Percentiles rank a stretch among this genome's conserved stretches.
These are phyloP conservation scores for Colletotrichum sublineola DNA, from an alignment of 2,329 filamentous ascomycete genomes.

Conservation along the genomic window DNA sequence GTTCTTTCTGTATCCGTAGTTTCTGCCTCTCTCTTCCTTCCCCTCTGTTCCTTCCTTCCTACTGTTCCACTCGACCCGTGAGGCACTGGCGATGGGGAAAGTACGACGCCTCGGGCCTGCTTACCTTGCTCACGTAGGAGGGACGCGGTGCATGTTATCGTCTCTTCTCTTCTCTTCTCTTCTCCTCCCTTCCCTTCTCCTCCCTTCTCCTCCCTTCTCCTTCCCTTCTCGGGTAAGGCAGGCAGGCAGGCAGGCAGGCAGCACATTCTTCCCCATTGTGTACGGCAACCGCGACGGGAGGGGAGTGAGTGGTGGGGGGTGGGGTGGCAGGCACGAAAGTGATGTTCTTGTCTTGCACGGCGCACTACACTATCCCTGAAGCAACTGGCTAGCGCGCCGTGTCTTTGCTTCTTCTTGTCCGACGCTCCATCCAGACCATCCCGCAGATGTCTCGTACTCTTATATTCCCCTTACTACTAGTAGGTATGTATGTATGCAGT, in stretches of 20 bases:
- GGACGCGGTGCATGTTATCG: no score
- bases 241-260: no score
- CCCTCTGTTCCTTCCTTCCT: no score
- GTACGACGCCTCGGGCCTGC: not conserved
- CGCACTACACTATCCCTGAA: not conserved
- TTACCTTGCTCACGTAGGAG: no score
- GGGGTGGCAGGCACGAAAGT: not conserved
- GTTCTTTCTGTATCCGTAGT: not conserved
- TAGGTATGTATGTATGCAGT: no score
- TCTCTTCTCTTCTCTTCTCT: no score
- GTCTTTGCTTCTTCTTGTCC: slow-evolving; percentile 2
- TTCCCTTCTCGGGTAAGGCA: not conserved
- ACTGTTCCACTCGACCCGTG: not conserved
- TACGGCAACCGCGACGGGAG: not conserved
- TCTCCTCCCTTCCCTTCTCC: no score
- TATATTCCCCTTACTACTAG: slow-evolving; percentile 1
- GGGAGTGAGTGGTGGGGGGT: no score
- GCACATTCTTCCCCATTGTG: not conserved
- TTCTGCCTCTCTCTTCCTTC: not conserved
- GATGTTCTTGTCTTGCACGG: not conserved
- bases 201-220: no score
- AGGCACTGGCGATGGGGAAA: not conserved
- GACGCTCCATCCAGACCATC: not conserved
- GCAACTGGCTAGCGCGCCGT: slow-evolving; percentile 16
- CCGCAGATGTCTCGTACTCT: slow-evolving; percentile 32